phyloP scores from a whole-genome alignment of 495 filamentous ascomycete species.

The Neurospora sp. region DNA sequence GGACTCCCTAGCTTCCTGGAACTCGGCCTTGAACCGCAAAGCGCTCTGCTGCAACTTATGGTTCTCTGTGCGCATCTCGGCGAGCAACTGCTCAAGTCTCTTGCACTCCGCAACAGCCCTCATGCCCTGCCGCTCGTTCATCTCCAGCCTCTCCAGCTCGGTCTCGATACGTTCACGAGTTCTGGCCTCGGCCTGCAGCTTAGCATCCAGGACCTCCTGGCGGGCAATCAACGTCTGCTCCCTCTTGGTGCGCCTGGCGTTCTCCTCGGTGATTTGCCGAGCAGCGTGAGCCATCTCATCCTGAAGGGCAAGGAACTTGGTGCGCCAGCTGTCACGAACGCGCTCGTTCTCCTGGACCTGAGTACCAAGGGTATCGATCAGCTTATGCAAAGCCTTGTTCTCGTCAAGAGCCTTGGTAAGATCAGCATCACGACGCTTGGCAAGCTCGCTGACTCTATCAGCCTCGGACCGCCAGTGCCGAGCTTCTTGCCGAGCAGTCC shows the following conservation, averaged over 20 bases:
- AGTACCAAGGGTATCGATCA: conserved; percentile 54
- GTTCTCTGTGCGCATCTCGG: conserved; percentile 56
- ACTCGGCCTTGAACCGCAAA: conserved; percentile 69
- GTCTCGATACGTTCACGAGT: conserved; percentile 69
- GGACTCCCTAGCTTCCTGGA: conserved; percentile 68
- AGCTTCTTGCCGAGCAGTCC: conserved; percentile 37
- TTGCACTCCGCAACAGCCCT: conserved; percentile 45
- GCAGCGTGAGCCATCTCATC: conserved; percentile 73
- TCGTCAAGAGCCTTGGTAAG: conserved; percentile 31
- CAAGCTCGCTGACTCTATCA: conserved; percentile 31
- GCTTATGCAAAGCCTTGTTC: conserved; percentile 48
- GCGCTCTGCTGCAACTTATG: conserved; percentile 53
- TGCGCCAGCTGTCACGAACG: conserved; percentile 65
- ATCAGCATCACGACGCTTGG: conserved; percentile 31
- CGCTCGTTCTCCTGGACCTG: conserved; percentile 81
- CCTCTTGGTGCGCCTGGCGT: conserved; percentile 59
- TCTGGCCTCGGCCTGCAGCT: conserved; percentile 64
- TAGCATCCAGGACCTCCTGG: conserved; percentile 70
- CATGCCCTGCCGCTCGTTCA: conserved; percentile 61
- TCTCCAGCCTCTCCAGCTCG: conserved; percentile 67
- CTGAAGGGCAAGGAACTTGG: conserved; percentile 73
- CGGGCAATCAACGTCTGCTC: conserved; percentile 64
- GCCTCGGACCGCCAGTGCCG: conserved; percentile 41
- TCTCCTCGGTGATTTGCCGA: conserved; percentile 67
- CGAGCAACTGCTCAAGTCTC: conserved; percentile 56